A percentile compares a stretch with the other conserved stretches of the same genome.
phyloP scores from a whole-genome alignment of 2,329 filamentous ascomycete genomes.

The Xylaria sp. region DNA sequence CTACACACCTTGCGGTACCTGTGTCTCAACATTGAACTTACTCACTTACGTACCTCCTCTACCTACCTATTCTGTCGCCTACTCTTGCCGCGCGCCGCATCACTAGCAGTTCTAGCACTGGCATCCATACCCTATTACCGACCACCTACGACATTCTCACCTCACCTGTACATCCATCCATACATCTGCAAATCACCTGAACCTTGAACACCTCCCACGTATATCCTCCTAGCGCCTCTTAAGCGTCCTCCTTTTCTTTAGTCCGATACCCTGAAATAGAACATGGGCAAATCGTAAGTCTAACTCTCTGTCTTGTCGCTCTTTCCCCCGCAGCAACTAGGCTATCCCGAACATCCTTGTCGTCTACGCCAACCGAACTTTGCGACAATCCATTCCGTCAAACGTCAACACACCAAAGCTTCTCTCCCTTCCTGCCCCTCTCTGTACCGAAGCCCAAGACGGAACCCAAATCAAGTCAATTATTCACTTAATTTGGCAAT shows the following conservation, averaged over 20 bases:
- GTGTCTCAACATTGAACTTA: not conserved
- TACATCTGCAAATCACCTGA: slow-evolving; percentile 16
- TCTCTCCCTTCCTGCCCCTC: not conserved
- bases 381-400: slow-evolving; percentile 23
- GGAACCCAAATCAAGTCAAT: not conserved
- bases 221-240: slow-evolving; percentile 4
- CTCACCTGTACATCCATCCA: slow-evolving; percentile 21
- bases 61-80: not conserved
- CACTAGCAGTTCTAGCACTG: slow-evolving; percentile 1
- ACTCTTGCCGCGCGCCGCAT: slow-evolving; percentile 11
- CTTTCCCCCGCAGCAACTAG: slow-evolving; percentile 28
- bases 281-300: slow-evolving; percentile 51
- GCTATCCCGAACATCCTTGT: slow-evolving; percentile 24
- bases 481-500: not conserved
- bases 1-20: not conserved
- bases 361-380: slow-evolving; percentile 14
- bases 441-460: not conserved
- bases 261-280: slow-evolving; percentile 29
- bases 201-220: not conserved
- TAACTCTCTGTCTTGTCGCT: not conserved
- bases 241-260: not conserved
- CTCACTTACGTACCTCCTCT: not conserved
- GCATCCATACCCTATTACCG: not conserved
- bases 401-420: not conserved
- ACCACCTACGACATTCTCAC: slow-evolving; percentile 8